phyloP scores from a whole-genome alignment of 176 grass and related monocot genomes.

The Cocos nucifera region DNA sequence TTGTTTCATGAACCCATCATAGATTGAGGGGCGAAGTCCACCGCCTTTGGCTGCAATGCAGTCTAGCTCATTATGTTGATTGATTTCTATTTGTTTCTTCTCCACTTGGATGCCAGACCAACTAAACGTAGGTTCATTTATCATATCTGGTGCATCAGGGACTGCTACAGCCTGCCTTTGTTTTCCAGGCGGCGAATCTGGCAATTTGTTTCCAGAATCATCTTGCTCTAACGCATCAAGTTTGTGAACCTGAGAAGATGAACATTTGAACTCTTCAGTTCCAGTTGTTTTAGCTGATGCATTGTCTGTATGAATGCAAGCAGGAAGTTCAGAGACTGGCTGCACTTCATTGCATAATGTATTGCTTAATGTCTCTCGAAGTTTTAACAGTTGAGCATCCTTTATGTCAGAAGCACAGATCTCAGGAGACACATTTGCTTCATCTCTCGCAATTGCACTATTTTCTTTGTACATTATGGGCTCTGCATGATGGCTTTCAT shows the following conservation, averaged over 20 bases:
- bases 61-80: conserved; percentile 7
- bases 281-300: not conserved
- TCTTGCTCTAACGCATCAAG: conserved; percentile 5
- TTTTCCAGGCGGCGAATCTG: conserved; percentile 11
- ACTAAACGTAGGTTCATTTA: conserved; percentile 25
- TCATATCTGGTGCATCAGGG: conserved; percentile 3
- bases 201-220: not conserved
- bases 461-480: conserved; percentile 15
- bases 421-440: conserved; percentile 7
- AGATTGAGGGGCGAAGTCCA: conserved; percentile 4
- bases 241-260: conserved; percentile 11
- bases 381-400: conserved; percentile 12
- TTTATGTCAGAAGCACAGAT: conserved; percentile 24
- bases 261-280: conserved; percentile 14
- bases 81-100: conserved; percentile 13
- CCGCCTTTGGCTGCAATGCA: not conserved
- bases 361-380: conserved; percentile 11
- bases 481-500: not conserved
- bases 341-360: conserved; percentile 17
- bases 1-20: not conserved
- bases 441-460: conserved; percentile 1
- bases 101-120: conserved; percentile 21
- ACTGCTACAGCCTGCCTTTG: conserved; percentile 18
- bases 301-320: conserved; percentile 8
- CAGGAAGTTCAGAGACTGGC: conserved; percentile 18